Evolutionary conservation across 2,329 filamentous ascomycete species (phyloP), one percentile per base, ranked within the genome.

Genomic region (Apiospora kogelbergensis): DNA sequence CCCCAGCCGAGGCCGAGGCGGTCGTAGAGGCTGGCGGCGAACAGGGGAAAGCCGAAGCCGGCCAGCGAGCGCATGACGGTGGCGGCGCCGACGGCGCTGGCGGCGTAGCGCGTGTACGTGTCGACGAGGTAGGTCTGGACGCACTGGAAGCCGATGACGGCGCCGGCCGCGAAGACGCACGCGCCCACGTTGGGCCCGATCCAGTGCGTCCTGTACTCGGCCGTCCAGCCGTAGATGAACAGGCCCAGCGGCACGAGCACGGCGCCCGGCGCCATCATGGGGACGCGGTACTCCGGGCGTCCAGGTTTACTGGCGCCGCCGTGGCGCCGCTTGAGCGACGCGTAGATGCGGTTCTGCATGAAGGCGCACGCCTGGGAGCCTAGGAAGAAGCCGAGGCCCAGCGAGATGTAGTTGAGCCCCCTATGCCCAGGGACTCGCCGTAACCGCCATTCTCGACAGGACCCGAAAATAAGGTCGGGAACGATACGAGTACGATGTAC

Each of bases 31-130:
- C 70, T 71, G 1, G 84, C 82, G 0, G 83, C 85, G 45, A 86
- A 86, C 1, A 88, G 78, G 13, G 86, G 86, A 66, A 88, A 82
- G 9, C 82, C 83, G 33, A 86, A 85, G 1, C 84, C 85, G 3
- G 84, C 84, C 13, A 88, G 74, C 40, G 80, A 84, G 4, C 84
- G 79, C 45, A 85, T 74, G 3, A 86, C 78, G 22, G 81, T 83
- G 30, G 78, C 78, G 41, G 83, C 83, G 3, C 75, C 81, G 11
- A 85, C 78, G 9, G 82, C 84, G 64, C 80, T 82, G 41, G 84
- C 84, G 1, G 82, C 84, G 70, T 82, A 84, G 10, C 77, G 76
- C n/a, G 80, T 76, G 74, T 85, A 86, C 0, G 80, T 75, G 73
- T 86, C 84, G 42, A 86, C 81, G 1, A 85, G 73, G 74, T 82